These are phyloP conservation scores for Nigrospora sphaerica DNA, from an alignment of 2,329 filamentous ascomycete genomes.

Conservation along the genomic window DNA sequence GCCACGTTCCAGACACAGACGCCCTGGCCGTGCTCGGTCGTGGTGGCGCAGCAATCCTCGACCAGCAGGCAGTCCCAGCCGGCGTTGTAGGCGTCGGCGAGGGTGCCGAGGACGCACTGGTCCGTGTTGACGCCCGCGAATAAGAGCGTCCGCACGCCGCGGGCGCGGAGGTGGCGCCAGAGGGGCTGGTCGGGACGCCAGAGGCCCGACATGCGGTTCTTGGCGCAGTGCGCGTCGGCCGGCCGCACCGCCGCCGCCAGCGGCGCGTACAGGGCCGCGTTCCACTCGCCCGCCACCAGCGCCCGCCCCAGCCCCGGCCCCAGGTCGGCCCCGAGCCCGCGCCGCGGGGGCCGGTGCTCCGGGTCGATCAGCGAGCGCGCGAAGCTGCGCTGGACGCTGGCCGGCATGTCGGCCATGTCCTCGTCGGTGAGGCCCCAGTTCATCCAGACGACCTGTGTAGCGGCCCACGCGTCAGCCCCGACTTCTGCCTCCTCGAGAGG, in stretches of 20 bases:
- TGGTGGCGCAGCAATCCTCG: slow-evolving; percentile 45
- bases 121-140: slow-evolving; percentile 56
- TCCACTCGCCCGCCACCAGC: slow-evolving; percentile 49
- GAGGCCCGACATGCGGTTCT: slow-evolving; percentile 52
- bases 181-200: slow-evolving; percentile 38
- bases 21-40: slow-evolving; percentile 28
- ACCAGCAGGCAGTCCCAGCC: slow-evolving; percentile 50
- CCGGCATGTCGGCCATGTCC: slow-evolving; percentile 42
- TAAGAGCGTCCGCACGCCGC: slow-evolving; percentile 39
- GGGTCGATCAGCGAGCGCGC: slow-evolving; percentile 26
- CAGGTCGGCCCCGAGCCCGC: slow-evolving; percentile 39
- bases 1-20: slow-evolving; percentile 26
- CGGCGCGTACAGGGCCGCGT: slow-evolving; percentile 41
- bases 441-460: slow-evolving; percentile 37
- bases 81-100: slow-evolving; percentile 46
- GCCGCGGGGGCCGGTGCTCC: slow-evolving; percentile 8
- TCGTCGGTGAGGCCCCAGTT: slow-evolving; percentile 51
- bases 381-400: slow-evolving; percentile 40
- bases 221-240: slow-evolving; percentile 44
- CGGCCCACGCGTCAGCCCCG: not conserved
- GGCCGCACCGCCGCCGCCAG: slow-evolving; percentile 30
- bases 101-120: slow-evolving; percentile 50
- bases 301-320: slow-evolving; percentile 33
- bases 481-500: not conserved
- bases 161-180: slow-evolving; percentile 27